Base-by-base conservation (phyloP, 148 eudicot species). In the Vaccinium darrowii region DNA sequence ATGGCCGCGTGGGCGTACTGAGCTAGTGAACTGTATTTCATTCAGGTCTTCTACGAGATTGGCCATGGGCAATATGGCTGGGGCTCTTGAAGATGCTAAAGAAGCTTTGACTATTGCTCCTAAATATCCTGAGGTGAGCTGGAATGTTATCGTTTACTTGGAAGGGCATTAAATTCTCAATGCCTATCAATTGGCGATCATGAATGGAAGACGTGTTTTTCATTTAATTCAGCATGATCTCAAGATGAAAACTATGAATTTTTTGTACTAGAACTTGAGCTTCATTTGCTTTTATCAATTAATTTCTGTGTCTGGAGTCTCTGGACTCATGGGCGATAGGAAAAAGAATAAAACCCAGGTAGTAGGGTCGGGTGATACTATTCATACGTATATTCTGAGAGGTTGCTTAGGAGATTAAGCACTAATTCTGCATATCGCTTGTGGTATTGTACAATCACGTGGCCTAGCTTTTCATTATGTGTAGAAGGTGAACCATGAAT, bases 31-130 rank as follows among this genome's bases (percentile, higher is more conserved):
- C 47, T 43, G 14, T 52, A 21, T 39, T 84, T 39, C 19, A 63
- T 82, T 83, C 90, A 96, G 98, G 89, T 91, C 93, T 82, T 88
- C 88, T 87, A 92, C 84, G 82, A 90, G 92, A 85, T 87, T 96
- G 89, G 89, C 84, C 62, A 84, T 87, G 84, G 92, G 95, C 65
- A 87, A 93, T 85, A 52, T 90, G 27, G 50, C 53, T 82, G 94
- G 87, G 87, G 98, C 99, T 85, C 93, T 94, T 88, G 95, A 89
- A 86, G 99, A 96, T 91, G 95, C 90, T 77, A 87, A 88, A 81
- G 91, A 92, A 82, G 93, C 95, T 88, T 84, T 90, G 86, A 57
- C 63, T 72, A 76, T 88, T 75, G 92, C 94, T 72, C 95, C 95
- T 72, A 83, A 85, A 21, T 92, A 91, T 86, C 87, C 91, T 51